These are phyloP conservation scores for Xylaria sp. DNA, from an alignment of 2,329 filamentous ascomycete species.

Conservation along the genomic window DNA sequence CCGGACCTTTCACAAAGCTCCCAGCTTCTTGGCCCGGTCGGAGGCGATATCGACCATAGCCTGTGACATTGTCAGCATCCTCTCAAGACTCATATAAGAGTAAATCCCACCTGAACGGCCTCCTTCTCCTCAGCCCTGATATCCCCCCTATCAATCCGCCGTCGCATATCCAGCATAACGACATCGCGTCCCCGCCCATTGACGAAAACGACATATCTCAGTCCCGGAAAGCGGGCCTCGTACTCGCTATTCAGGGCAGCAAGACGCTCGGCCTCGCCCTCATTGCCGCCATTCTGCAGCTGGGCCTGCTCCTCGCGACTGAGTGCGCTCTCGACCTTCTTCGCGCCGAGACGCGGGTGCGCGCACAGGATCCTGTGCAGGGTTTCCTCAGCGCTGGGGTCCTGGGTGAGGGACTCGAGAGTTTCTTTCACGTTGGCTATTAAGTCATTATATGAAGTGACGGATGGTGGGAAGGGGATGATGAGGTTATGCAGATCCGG, in stretches of 20 bases:
- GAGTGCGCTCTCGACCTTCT: conserved; percentile 75
- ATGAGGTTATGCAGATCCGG: conserved; percentile 58
- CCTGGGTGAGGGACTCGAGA: conserved; percentile 10
- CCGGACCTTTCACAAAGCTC: background rate
- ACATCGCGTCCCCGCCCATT: conserved; percentile 68
- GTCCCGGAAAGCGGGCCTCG: conserved; percentile 71
- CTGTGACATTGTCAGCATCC: conserved; percentile 64
- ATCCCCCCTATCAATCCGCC: conserved; percentile 64
- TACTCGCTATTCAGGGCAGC: conserved; percentile 68
- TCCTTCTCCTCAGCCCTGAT: conserved; percentile 62
- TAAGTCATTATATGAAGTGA: background rate
- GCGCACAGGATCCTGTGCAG: conserved; percentile 65
- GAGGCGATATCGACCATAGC: conserved; percentile 90
- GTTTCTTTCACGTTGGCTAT: background rate
- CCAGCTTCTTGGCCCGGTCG: conserved; percentile 66
- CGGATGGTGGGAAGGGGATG: background rate
- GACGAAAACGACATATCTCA: conserved; percentile 89
- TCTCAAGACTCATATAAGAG: background rate
- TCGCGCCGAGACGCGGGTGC: conserved; percentile 78
- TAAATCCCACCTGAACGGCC: conserved; percentile 52
- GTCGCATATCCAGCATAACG: conserved; percentile 78
- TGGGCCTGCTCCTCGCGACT: conserved; percentile 78
- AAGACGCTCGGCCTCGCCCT: conserved; percentile 53
- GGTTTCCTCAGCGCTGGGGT: conserved; percentile 50
- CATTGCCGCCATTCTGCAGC: conserved; percentile 51